Base-by-base conservation (phyloP, 2,329 filamentous ascomycete genomes). In the Tolypocladium pustulatum region DNA sequence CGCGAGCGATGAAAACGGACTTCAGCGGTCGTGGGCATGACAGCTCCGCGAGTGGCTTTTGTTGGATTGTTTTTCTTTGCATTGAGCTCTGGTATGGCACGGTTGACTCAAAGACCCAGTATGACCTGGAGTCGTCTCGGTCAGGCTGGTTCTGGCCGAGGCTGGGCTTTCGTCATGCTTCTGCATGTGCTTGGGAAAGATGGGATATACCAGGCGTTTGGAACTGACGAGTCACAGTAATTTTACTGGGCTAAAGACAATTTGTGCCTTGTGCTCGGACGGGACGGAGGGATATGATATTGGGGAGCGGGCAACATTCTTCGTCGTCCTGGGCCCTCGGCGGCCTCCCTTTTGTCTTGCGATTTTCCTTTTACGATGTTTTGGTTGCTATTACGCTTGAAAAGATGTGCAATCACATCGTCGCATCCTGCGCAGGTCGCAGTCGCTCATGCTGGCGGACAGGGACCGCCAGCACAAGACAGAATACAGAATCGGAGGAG, bases 181-280 rank as follows among this genome's bases (percentile, higher is more conserved):
- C 55, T 43, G 38, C 40, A 57, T 38, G 43, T 37, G 43, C 46
- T 55, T 36, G 58, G 57, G 37, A 59, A 32, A 56, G 51, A 57
- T 37, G 55, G 58, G 51, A 61, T 61, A 60, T 56, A 53, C 60
- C 59, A 61, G 59, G 60, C 56, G 59, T 57, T 62, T 57, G 54
- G 60, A 25, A 15, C 46, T 43, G 46, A 38, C 56, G 57, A 40
- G 34, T 36, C 36, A 58, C 53, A 59, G 60, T 62, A 62, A 62
- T 62, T 32, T 60, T 46, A 38, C 25, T 46, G 56, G 53, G 30
- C 51, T 43, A 55, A 51, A 41, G 54, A 57, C 55, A 34, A 37
- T 27, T n/a, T 32, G 46, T 20, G 13, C 46, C 25, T 22, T 13
- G 49, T 52, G 27, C 49, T 34, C 30, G 34, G 49, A n/a, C 34